These are phyloP conservation scores for Tricholomella constricta DNA, from an alignment of 768 basidiomycete genomes.

Conservation along the genomic window DNA sequence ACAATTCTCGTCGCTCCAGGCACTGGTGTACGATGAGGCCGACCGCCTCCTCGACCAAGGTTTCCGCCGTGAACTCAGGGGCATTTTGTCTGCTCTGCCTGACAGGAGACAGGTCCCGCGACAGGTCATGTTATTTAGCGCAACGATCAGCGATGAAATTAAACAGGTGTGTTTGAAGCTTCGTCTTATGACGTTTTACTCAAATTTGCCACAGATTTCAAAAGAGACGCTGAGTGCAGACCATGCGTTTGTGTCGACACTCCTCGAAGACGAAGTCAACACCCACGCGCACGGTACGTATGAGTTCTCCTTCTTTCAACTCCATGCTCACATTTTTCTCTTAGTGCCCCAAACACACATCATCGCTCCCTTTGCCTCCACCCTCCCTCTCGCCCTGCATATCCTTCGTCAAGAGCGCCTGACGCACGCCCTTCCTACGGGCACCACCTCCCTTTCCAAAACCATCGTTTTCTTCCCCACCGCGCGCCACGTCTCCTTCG, in stretches of 20 bases:
- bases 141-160: slow-evolving; percentile 74
- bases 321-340: neutral
- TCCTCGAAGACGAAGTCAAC: slow-evolving; percentile 56
- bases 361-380: slow-evolving; percentile 42
- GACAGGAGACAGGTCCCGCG: slow-evolving; percentile 51
- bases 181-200: neutral
- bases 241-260: slow-evolving; percentile 57
- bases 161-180: slow-evolving; percentile 38
- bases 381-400: slow-evolving; percentile 42
- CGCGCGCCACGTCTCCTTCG: slow-evolving; percentile 54
- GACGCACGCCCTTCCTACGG: slow-evolving; percentile 28
- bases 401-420: slow-evolving; percentile 38
- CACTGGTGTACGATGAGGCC: slow-evolving; percentile 71
- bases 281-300: slow-evolving; percentile 60
- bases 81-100: slow-evolving; percentile 51
- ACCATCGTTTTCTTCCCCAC: slow-evolving; percentile 69
- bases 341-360: slow-evolving; percentile 49
- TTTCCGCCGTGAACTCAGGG: slow-evolving; percentile 67
- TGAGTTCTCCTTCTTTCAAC: neutral
- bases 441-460: slow-evolving; percentile 31
- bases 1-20: slow-evolving; percentile 38
- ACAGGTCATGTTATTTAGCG: slow-evolving; percentile 72
- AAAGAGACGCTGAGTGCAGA: slow-evolving; percentile 26
- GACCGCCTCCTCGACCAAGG: slow-evolving; percentile 76
- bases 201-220: slow-evolving; percentile 13